Conservation (phyloP, 2,329 filamentous ascomycete genomes). For the Plectosphaerella sp. region DNA sequence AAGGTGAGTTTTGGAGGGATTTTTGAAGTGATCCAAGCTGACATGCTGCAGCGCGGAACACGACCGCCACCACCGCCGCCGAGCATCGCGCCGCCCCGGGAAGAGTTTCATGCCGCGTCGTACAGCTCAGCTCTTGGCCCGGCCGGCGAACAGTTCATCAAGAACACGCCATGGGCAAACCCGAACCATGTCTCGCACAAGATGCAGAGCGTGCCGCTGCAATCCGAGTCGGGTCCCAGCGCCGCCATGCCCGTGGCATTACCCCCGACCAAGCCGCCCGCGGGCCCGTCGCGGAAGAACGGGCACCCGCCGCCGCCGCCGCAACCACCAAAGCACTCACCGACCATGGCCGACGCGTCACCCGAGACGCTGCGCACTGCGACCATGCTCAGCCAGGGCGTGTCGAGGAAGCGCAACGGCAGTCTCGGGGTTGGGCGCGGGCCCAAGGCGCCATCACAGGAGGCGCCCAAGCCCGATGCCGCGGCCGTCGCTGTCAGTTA, state of each 20-base stretch:
- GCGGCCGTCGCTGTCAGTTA: background rate
- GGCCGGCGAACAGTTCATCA: slow-evolving; percentile 81
- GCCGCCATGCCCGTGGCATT: slow-evolving; percentile 1
- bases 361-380: background rate
- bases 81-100: slow-evolving; percentile 34
- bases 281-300: slow-evolving; percentile 4
- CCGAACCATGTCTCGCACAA: slow-evolving; percentile 73
- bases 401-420: background rate
- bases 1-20: slow-evolving; percentile 47
- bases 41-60: slow-evolving; percentile 6
- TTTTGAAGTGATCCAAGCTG: background rate
- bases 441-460: slow-evolving; percentile 26
- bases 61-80: slow-evolving; percentile 22
- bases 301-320: background rate
- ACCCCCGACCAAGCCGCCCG: slow-evolving; percentile 4
- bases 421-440: slow-evolving; percentile 18
- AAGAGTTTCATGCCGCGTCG: slow-evolving; percentile 40
- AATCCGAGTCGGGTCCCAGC: slow-evolving; percentile 7
- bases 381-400: background rate
- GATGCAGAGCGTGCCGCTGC: slow-evolving; percentile 30
- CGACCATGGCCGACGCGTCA: background rate
- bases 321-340: background rate
- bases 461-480: background rate
- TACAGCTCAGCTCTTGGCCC: slow-evolving; percentile 50
- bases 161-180: slow-evolving; percentile 90